Conservation (phyloP, 176 grass and related monocot genomes). For the Eremochloa ophiuroides region DNA sequence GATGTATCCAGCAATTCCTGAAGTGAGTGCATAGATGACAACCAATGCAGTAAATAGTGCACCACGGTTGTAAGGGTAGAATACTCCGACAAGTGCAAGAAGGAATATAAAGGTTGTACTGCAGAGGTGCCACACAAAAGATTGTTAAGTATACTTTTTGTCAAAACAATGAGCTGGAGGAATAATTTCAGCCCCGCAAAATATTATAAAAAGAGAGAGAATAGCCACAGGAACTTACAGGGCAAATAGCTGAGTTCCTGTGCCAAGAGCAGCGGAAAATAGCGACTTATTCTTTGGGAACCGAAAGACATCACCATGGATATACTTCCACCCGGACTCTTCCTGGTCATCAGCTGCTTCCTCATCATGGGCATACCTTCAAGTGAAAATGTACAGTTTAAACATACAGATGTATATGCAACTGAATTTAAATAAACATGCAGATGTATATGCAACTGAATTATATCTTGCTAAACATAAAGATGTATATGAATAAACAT, state of each 20-base stretch:
- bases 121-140: slow-evolving; percentile 22
- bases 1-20: slow-evolving; percentile 95
- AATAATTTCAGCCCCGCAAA: neutral
- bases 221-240: slow-evolving; percentile 45
- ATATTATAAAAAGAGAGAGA: neutral
- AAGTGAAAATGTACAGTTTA: slow-evolving; percentile 7
- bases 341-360: slow-evolving; percentile 92
- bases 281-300: slow-evolving; percentile 89
- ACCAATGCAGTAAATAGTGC: slow-evolving; percentile 95
- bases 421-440: neutral
- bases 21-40: slow-evolving; percentile 96
- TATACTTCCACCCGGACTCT: slow-evolving; percentile 98
- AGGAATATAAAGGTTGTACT: slow-evolving; percentile 98
- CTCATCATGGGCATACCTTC: slow-evolving; percentile 97
- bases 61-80: slow-evolving; percentile 97
- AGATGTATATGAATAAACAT: no score
- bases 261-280: slow-evolving; percentile 89
- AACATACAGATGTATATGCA: slow-evolving; percentile 9
- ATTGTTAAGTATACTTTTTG: neutral
- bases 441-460: no score
- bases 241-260: slow-evolving; percentile 89
- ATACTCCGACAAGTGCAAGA: slow-evolving; percentile 90
- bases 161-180: neutral
- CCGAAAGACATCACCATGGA: slow-evolving; percentile 92
- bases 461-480: no score